These are phyloP conservation scores for Parathielavia hyrcaniae DNA, from an alignment of 495 filamentous ascomycete genomes.

Conservation along the genomic window DNA sequence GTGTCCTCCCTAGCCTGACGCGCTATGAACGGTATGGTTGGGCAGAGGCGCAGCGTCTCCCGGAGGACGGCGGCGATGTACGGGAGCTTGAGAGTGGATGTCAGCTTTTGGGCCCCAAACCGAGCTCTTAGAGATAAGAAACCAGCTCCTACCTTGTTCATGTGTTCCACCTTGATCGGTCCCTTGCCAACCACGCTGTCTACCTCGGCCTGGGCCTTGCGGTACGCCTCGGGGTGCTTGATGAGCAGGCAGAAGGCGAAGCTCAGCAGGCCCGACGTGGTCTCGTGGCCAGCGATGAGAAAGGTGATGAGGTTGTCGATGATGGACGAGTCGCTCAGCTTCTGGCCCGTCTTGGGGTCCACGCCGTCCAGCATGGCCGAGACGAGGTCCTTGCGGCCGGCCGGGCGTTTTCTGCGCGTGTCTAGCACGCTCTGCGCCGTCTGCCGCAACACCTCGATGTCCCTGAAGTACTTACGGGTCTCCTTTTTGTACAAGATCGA, in stretches of 20 bases:
- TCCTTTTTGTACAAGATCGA: conserved; percentile 47
- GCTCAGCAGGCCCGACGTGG: conserved; percentile 54
- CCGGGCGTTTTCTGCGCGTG: conserved; percentile 50
- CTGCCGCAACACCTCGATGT: conserved; percentile 52
- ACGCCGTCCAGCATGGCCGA: conserved; percentile 62
- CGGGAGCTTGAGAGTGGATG: conserved; percentile 22
- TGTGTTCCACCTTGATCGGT: conserved; percentile 58
- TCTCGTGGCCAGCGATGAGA: conserved; percentile 69
- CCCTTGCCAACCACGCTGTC: conserved; percentile 58
- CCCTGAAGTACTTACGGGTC: conserved; percentile 51
- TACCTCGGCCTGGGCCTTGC: conserved; percentile 54
- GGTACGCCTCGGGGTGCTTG: conserved; percentile 45
- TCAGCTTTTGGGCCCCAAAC: background rate
- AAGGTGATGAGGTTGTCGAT: conserved; percentile 71
- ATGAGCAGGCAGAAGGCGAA: conserved; percentile 55
- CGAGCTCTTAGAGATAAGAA: background rate
- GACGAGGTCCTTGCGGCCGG: conserved; percentile 61
- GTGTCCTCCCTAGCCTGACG: conserved; percentile 38
- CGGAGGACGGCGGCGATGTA: conserved; percentile 53
- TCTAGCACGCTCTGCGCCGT: conserved; percentile 55
- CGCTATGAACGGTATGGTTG: conserved; percentile 56
- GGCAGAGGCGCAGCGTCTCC: conserved; percentile 62
- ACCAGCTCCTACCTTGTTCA: conserved; percentile 55
- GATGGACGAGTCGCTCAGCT: conserved; percentile 55
- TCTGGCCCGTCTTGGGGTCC: conserved; percentile 60